Evolutionary conservation across 352 stramenopile species (phyloP).

Genomic region (Phytophthora gonapodyides): DNA sequence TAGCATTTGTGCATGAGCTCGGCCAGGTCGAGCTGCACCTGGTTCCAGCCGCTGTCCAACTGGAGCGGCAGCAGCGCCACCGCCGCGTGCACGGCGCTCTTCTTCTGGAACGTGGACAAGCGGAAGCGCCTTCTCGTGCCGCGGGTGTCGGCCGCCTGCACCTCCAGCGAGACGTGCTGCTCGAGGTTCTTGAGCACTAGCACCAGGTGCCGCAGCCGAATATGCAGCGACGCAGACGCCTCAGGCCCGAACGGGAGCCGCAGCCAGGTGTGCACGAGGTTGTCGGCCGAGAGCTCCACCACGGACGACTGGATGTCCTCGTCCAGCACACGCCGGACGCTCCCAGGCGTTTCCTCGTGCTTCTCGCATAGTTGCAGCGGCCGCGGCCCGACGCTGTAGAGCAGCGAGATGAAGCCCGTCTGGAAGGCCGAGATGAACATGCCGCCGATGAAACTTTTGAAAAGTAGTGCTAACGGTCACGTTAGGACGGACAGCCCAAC

Average conservation of each 20-base stretch:
- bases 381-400: constrained; percentile 58
- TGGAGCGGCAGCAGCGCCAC: constrained; percentile 49
- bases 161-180: constrained; percentile 52
- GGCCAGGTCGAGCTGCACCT: constrained; percentile 57
- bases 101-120: constrained; percentile 54
- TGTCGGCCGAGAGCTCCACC: constrained; percentile 46
- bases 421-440: constrained; percentile 64
- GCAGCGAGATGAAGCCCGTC: constrained; percentile 56
- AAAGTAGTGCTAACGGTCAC: no score
- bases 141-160: constrained; percentile 44
- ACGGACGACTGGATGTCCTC: constrained; percentile 64
- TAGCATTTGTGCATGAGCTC: constrained; percentile 51
- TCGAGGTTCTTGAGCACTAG: constrained; percentile 51
- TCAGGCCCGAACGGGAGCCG: constrained; percentile 35
- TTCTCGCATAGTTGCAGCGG: constrained; percentile 51
- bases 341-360: constrained; percentile 36
- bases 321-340: constrained; percentile 55
- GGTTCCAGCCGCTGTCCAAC: constrained; percentile 59
- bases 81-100: constrained; percentile 43
- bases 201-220: constrained; percentile 54
- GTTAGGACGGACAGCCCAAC: no score
- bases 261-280: constrained; percentile 52
- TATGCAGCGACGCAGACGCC: constrained; percentile 39
- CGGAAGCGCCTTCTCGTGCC: constrained; percentile 44
- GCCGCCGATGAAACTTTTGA: no score